Base-by-base conservation (phyloP, 495 filamentous ascomycete species). In the Aspergillus coremiiformis region DNA sequence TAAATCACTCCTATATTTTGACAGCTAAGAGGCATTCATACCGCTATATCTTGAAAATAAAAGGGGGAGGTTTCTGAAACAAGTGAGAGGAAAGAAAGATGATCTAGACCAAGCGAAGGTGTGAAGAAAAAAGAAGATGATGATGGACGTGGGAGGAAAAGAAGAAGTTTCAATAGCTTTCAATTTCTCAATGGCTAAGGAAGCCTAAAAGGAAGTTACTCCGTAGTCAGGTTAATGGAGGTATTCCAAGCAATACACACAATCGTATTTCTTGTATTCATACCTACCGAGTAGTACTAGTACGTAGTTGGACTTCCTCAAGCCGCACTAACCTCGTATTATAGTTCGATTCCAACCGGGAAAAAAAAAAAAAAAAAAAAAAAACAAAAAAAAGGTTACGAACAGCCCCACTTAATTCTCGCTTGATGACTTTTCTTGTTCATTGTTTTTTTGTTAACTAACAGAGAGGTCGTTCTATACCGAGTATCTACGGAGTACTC, bases 111-210 rank as follows among this genome's bases (percentile, higher is more conserved):
- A 43, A 47, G 39, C 30, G 49, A 41, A 49, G 37, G 50, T 49
- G 42, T 27, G 26, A 22, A 27, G 47, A 33, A 15, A 41, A 43
- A 43, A 27, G 49, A 49, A 32, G 29, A 48, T 51, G 47, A n/a
- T n/a, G 47, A 51, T 45, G 47, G 44, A 55, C 49, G 45, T 30
- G 44, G 29, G 43, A 49, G 33, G 35, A 48, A 26, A 15, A 19
- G 20, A 44, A 22, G 19, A 39, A 43, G 33, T 14, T n/a, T 48
- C 47, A 51, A 55, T 55, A 20, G 45, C 30, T 39, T 47, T 49
- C n/a, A n/a, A n/a, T n/a, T 33, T 27, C 4, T 21, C 32, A 24
- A 44, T 29, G 20, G 49, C 29, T 27, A 33, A 19, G 23, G 45
- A 27, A 23, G 7, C 8, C 37, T 41, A 19, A 20, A 20, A n/a